A percentile compares a stretch with the other conserved stretches of the same genome.
These are phyloP conservation scores for Fusarium annulatum DNA, from an alignment of 2,329 filamentous ascomycete genomes.

Conservation along the genomic window DNA sequence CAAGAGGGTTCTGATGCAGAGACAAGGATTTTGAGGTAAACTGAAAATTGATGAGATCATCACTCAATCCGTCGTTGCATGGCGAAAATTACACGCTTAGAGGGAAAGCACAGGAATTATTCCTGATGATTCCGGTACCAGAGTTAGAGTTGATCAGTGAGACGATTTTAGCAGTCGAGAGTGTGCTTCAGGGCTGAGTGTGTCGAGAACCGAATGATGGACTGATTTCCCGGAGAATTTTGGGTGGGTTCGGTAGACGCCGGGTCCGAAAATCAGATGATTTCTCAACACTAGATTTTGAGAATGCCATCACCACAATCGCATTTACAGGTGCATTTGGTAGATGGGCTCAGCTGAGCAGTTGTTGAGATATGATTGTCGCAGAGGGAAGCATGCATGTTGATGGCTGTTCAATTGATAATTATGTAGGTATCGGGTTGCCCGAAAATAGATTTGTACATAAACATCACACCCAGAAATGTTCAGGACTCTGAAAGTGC, in stretches of 20 bases:
- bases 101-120: rapidly evolving
- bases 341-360: rapidly evolving
- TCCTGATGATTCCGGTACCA: neutral
- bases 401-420: neutral
- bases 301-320: neutral
- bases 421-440: too few species aligned
- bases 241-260: conserved; percentile 29
- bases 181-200: neutral
- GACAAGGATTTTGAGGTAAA: neutral
- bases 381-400: rapidly evolving
- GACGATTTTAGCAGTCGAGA: neutral
- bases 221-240: conserved; percentile 26
- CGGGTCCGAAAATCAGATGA: conserved; percentile 29
- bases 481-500: neutral
- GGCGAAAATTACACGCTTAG: neutral
- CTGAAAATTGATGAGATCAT: neutral
- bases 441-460: too few species aligned
- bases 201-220: conserved; percentile 15
- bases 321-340: neutral
- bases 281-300: neutral
- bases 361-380: rapidly evolving
- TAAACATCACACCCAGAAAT: rapidly evolving
- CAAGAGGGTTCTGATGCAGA: too few species aligned
- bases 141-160: neutral
- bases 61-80: neutral